phyloP scores from a whole-genome alignment of 306 rosid genomes.

The Vigna unguiculata region DNA sequence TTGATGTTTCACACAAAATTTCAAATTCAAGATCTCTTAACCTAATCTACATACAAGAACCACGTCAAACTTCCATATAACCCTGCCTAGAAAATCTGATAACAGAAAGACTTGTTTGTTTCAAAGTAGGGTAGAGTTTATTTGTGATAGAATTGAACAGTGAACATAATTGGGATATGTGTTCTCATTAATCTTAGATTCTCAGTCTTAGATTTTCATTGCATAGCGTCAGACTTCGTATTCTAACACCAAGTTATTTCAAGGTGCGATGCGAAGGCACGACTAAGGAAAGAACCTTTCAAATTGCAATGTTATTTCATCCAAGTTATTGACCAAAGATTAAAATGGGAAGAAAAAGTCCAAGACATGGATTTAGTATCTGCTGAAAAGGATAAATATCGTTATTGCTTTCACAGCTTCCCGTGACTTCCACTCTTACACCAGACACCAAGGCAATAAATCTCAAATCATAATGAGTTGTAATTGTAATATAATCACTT shows the following conservation, averaged over 20 bases:
- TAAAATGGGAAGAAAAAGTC: neutral
- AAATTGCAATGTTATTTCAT: conserved; percentile 17
- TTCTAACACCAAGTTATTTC: neutral
- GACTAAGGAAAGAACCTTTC: conserved; percentile 7
- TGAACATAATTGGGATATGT: neutral
- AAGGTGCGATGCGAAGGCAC: conserved; percentile 3
- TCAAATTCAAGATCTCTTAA: conserved; percentile 15
- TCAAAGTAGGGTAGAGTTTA: neutral
- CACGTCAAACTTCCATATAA: conserved; percentile 9
- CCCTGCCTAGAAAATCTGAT: neutral
- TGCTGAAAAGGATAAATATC: neutral
- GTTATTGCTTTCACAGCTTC: neutral
- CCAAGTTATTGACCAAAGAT: neutral
- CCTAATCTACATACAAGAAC: conserved; percentile 22
- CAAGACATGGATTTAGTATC: neutral
- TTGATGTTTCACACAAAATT: conserved; percentile 4
- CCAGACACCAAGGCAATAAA: neutral
- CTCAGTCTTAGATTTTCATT: neutral
- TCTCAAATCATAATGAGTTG: conserved; percentile 8
- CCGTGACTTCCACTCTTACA: neutral
- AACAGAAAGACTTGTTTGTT: conserved; percentile 1
- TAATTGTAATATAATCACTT: neutral
- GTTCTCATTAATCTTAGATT: neutral
- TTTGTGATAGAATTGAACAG: neutral
- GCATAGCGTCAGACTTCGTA: neutral